These are phyloP conservation scores for Mycena crocata DNA, from an alignment of 768 basidiomycete genomes.

Conservation along the genomic window DNA sequence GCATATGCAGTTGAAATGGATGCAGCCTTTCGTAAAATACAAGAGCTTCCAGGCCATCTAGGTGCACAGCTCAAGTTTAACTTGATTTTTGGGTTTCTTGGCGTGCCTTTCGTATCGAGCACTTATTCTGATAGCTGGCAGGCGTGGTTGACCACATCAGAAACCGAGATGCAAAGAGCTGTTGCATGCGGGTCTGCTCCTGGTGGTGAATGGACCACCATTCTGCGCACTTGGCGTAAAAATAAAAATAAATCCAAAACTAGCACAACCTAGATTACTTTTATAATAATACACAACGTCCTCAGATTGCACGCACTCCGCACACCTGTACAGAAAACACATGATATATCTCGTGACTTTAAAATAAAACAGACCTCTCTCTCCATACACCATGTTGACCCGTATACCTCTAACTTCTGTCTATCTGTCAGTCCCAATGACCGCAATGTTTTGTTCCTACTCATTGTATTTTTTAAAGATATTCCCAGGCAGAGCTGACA, in stretches of 20 bases:
- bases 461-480: no score
- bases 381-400: no score
- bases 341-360: background rate
- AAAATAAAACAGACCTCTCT: no score
- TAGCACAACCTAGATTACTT: no score
- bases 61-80: background rate
- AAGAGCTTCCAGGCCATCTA: background rate
- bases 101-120: background rate
- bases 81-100: background rate
- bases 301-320: no score
- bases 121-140: constrained; percentile 1
- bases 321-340: no score
- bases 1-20: no score
- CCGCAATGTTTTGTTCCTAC: no score
- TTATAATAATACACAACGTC: no score
- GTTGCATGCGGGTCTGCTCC: background rate
- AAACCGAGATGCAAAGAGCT: background rate
- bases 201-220: background rate
- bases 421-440: background rate
- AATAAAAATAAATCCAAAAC: background rate
- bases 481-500: no score
- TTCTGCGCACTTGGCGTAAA: background rate
- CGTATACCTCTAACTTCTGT: background rate
- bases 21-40: background rate
- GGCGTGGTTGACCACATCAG: background rate